Base-by-base conservation (phyloP, 768 basidiomycete genomes). In the Trametes maxima region DNA sequence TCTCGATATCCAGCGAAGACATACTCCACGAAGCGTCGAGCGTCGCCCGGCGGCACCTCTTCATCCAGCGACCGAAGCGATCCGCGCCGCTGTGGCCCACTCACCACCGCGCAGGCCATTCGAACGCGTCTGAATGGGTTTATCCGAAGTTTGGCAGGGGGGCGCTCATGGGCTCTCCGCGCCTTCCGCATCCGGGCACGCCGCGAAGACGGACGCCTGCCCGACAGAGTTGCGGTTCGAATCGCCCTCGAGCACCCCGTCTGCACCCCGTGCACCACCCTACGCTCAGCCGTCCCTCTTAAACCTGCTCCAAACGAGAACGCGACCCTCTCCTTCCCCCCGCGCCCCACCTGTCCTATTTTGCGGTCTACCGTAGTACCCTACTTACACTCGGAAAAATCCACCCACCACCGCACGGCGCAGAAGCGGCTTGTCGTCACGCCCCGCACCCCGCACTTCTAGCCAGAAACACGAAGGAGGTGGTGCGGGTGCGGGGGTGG, bases 91-190 rank as follows among this genome's bases (percentile, higher is more conserved):
- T n/a, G n/a, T 19, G 49, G 3, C 35, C 5, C 13, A 7, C 35
- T 17, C 49, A 35, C 33, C 21, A 22, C 5, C 22, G 24, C 10
- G 45, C 22, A 25, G 16, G 21, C 21, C 35, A 45, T 8, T 45
- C 36, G 36, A 33, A 28, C 21, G 50, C 46, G 25, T 21, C 44
- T 33, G 28, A 33, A 33, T 33, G 28, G 28, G 36, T 59, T 59
- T 59, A 12, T 59, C 58, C 58, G 58, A 59, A 47, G 58, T 37
- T 59, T 19, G 21, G 45, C 28, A 7, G n/a, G 43, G n/a, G n/a
- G n/a, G n/a, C n/a, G n/a, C n/a, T n/a, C n/a, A n/a, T n/a, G n/a
- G n/a, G n/a, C n/a, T n/a, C n/a, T n/a, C n/a, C n/a, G 13, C 21
- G 42, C 14, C 45, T 53, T 37, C 12, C 28, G 17, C 10, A 21